Evolutionary conservation across 306 rosid genomes (phyloP).

Genomic region (Hippophae tibetana): DNA sequence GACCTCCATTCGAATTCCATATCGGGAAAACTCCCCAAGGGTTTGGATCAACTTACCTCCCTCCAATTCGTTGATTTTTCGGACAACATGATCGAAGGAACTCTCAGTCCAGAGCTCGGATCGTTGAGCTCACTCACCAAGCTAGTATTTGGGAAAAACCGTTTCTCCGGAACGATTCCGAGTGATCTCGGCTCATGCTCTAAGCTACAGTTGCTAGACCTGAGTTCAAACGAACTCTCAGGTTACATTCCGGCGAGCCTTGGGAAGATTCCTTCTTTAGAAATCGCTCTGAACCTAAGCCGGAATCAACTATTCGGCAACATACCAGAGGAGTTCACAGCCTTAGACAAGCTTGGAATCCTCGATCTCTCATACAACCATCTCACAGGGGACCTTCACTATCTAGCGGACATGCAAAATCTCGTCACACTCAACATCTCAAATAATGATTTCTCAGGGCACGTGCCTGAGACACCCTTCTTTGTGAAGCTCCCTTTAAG

Average conservation of each 20-base stretch:
- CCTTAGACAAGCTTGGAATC: slow-evolving; percentile 58
- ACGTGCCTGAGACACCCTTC: slow-evolving; percentile 70
- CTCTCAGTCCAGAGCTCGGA: slow-evolving; percentile 41
- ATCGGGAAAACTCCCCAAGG: slow-evolving; percentile 46
- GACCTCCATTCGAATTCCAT: slow-evolving; percentile 72
- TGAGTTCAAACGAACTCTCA: slow-evolving; percentile 46
- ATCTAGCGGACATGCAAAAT: slow-evolving; percentile 58
- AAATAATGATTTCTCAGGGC: slow-evolving; percentile 64
- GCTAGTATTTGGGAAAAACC: slow-evolving; percentile 51
- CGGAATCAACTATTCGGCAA: slow-evolving; percentile 52
- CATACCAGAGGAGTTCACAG: slow-evolving; percentile 53
- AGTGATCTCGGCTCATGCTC: slow-evolving; percentile 46
- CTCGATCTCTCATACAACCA: slow-evolving; percentile 71
- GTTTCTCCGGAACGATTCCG: slow-evolving; percentile 56
- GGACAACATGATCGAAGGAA: slow-evolving; percentile 57
- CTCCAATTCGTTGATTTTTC: slow-evolving; percentile 74
- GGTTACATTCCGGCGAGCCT: slow-evolving; percentile 52
- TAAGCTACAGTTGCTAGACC: slow-evolving; percentile 60
- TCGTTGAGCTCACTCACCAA: slow-evolving; percentile 56
- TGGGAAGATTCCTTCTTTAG: slow-evolving; percentile 63
- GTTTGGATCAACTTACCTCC: slow-evolving; percentile 35
- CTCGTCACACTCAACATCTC: slow-evolving; percentile 83
- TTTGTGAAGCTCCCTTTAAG: slow-evolving; percentile 66
- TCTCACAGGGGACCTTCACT: slow-evolving; percentile 56
- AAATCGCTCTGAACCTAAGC: slow-evolving; percentile 80